phyloP scores from a whole-genome alignment of 106 monocot species.

The Dendrobium officinale region DNA sequence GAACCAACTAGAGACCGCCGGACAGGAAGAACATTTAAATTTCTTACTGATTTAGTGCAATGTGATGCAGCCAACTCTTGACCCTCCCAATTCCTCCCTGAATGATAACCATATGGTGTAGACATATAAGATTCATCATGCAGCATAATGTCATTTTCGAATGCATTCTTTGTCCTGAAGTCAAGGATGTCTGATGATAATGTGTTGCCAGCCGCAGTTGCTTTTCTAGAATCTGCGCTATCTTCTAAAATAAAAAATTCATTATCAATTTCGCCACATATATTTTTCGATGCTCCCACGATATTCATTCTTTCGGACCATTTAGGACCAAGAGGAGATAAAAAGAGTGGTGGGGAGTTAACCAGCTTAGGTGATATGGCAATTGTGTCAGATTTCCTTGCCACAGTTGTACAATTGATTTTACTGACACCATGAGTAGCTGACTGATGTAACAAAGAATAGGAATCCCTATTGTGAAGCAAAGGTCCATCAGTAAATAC shows the following conservation, averaged over 20 bases:
- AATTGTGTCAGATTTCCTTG: constrained; percentile 8
- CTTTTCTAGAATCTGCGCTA: constrained; percentile 16
- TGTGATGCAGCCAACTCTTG: constrained; percentile 24
- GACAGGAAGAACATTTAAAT: constrained; percentile 32
- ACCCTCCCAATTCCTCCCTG: constrained; percentile 11
- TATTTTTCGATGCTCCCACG: constrained; percentile 15
- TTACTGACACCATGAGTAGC: constrained; percentile 6
- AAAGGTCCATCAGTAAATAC: constrained; percentile 67
- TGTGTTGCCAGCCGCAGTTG: constrained; percentile 4
- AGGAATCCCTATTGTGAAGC: constrained; percentile 40
- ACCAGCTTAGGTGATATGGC: constrained; percentile 34
- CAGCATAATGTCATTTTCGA: constrained; percentile 18
- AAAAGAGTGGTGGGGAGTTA: constrained; percentile 57
- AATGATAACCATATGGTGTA: constrained; percentile 11
- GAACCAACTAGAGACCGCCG: constrained; percentile 93
- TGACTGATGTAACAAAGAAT: constrained; percentile 15
- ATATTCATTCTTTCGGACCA: constrained; percentile 50
- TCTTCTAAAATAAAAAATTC: constrained; percentile 19
- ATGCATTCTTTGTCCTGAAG: constrained; percentile 10
- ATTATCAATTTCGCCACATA: constrained; percentile 28
- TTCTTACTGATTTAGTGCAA: constrained; percentile 28
- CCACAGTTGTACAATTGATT: constrained; percentile 4
- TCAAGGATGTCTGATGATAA: constrained; percentile 23
- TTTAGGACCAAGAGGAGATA: constrained; percentile 92
- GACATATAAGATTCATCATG: constrained; percentile 39